Conservation (phyloP, 2,329 filamentous ascomycete species). For the Aspergillus eucalypticola region DNA sequence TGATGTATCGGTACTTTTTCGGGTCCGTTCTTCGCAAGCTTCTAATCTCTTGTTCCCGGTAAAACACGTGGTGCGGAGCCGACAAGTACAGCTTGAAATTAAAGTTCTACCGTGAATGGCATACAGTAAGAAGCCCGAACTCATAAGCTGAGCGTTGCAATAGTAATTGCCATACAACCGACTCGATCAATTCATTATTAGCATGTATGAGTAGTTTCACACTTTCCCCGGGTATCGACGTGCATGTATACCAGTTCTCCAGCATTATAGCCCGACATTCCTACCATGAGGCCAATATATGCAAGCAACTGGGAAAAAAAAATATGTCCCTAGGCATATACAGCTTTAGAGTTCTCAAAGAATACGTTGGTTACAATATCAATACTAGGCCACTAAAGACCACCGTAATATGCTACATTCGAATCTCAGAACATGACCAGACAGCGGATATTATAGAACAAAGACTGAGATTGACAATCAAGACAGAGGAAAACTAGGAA, state of each 20-base stretch:
- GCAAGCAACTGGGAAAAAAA: too few species aligned
- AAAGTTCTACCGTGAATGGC: too few species aligned
- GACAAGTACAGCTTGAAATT: too few species aligned
- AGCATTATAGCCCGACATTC: background rate
- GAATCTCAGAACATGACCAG: background rate
- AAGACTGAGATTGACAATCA: background rate
- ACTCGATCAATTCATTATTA: too few species aligned
- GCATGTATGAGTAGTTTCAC: background rate
- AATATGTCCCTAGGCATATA: background rate
- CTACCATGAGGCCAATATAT: background rate
- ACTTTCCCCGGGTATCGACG: background rate
- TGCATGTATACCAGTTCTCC: background rate
- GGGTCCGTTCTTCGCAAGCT: too few species aligned
- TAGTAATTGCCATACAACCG: too few species aligned
- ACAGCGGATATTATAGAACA: background rate
- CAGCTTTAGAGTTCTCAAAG: background rate
- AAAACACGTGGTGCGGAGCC: too few species aligned
- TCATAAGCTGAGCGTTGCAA: too few species aligned
- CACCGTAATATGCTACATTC: background rate
- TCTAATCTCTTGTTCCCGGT: too few species aligned
- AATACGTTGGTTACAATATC: background rate
- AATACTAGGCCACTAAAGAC: background rate
- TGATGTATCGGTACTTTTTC: too few species aligned
- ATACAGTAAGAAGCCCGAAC: too few species aligned
- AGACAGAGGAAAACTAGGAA: constrained; percentile 27